Evolutionary conservation across 257 asterid genomes (phyloP).

Genomic region (Solanum gracilifrons): DNA sequence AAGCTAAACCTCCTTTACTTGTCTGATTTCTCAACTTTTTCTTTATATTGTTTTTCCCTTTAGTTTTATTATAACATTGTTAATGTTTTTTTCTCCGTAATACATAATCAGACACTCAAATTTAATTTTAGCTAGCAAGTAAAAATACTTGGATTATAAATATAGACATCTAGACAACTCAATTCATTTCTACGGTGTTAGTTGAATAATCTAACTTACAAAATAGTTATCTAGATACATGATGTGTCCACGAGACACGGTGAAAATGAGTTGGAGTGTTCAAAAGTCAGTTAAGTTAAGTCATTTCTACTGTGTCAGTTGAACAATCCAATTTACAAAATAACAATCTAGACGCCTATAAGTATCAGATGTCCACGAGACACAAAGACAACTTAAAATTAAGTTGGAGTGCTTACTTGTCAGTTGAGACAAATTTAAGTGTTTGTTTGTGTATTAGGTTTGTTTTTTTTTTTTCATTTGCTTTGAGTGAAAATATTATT

Average conservation of each 20-base stretch:
- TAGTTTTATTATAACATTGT: not conserved
- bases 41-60: not conserved
- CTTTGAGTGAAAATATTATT: slow-evolving; percentile 17
- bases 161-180: not conserved
- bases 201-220: too few species aligned
- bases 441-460: not conserved
- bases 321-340: not conserved
- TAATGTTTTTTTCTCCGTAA: not conserved
- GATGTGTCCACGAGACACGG: not conserved
- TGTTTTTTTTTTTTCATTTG: not conserved
- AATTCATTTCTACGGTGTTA: not conserved
- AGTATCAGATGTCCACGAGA: not conserved
- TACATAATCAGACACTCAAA: not conserved
- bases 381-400: not conserved
- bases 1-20: slow-evolving; percentile 22
- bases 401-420: not conserved
- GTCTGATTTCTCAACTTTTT: slow-evolving; percentile 24
- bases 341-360: not conserved
- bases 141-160: not conserved
- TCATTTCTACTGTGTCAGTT: not conserved
- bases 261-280: not conserved
- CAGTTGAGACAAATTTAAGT: not conserved
- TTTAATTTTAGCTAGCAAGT: not conserved
- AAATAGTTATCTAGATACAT: not conserved
- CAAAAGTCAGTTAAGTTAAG: not conserved